Conservation (phyloP, 192 early-diverging fungal species). For the Mortierella antarctica region DNA sequence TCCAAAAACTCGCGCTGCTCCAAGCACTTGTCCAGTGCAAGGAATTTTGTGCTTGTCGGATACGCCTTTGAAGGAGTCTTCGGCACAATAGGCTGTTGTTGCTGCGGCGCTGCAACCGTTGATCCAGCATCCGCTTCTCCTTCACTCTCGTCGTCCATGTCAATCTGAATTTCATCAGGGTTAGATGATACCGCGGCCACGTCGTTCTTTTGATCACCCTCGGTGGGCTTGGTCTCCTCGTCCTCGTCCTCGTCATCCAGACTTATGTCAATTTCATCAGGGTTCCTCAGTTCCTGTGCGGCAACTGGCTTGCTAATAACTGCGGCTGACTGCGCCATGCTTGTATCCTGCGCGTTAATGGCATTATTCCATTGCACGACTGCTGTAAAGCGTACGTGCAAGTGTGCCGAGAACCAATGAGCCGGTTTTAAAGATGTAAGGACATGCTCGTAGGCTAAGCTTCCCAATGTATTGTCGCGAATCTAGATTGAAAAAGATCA, state of each 20-base stretch:
- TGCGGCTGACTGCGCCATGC: not conserved
- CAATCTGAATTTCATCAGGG: conserved; percentile 71
- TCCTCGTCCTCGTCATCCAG: conserved; percentile 31
- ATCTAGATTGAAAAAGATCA: conserved; percentile 60
- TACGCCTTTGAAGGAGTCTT: not conserved
- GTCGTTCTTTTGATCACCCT: not conserved
- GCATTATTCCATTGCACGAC: conserved; percentile 59
- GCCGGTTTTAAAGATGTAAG: conserved; percentile 80
- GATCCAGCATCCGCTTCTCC: conserved; percentile 21
- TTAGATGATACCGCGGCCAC: conserved; percentile 38
- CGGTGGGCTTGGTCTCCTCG: not conserved
- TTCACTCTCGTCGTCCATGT: conserved; percentile 53
- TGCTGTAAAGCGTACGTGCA: conserved; percentile 93
- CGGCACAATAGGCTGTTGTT: not conserved
- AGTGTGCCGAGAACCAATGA: conserved; percentile 96
- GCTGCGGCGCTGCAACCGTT: not conserved
- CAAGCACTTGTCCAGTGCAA: conserved; percentile 96
- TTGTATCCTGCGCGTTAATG: not conserved
- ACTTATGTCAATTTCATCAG: conserved; percentile 56
- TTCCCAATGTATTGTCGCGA: conserved; percentile 78
- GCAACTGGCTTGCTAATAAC: not conserved
- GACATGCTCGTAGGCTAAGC: conserved; percentile 74
- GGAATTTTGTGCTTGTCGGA: conserved; percentile 75
- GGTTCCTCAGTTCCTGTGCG: conserved; percentile 20
- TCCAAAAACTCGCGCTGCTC: conserved; percentile 82